These are phyloP conservation scores for Lepidopterella palustris DNA, from an alignment of 495 filamentous ascomycete species.

Conservation along the genomic window DNA sequence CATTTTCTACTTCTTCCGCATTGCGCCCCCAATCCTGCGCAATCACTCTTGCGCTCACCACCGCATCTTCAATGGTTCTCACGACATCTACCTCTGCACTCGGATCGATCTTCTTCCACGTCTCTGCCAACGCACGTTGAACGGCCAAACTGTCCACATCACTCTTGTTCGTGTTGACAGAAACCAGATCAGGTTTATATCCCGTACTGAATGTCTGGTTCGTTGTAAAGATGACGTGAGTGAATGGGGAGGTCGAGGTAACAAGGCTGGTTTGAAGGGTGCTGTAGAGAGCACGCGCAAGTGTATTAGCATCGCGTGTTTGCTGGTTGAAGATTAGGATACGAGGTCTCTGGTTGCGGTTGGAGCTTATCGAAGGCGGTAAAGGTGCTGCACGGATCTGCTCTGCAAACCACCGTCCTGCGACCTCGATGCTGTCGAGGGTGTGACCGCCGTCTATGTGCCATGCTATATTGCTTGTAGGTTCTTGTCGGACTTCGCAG, in stretches of 20 bases:
- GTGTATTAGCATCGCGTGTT: constrained; percentile 61
- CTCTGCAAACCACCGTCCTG: constrained; percentile 72
- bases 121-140: constrained; percentile 66
- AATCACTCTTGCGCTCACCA: constrained; percentile 57
- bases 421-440: constrained; percentile 72
- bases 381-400: constrained; percentile 34
- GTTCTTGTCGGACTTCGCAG: constrained; percentile 67
- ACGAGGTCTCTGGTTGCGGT: constrained; percentile 29
- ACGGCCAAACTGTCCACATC: constrained; percentile 63
- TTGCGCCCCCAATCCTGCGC: constrained; percentile 21
- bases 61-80: constrained; percentile 78
- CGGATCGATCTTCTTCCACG: constrained; percentile 64
- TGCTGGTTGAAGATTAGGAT: constrained; percentile 96
- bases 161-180: constrained; percentile 59
- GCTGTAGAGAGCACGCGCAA: constrained; percentile 61
- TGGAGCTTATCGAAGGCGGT: not conserved
- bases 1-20: constrained; percentile 18
- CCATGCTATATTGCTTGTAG: constrained; percentile 58
- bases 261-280: constrained; percentile 42
- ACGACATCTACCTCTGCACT: constrained; percentile 56
- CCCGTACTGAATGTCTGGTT: constrained; percentile 75
- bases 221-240: constrained; percentile 80
- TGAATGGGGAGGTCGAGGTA: constrained; percentile 55
- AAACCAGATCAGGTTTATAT: constrained; percentile 71
- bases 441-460: constrained; percentile 92